Percentiles rank a stretch among this genome's conserved stretches.
These are phyloP conservation scores for Pichia eremophila DNA, from an alignment of 805 yeast species.

Conservation along the genomic window DNA sequence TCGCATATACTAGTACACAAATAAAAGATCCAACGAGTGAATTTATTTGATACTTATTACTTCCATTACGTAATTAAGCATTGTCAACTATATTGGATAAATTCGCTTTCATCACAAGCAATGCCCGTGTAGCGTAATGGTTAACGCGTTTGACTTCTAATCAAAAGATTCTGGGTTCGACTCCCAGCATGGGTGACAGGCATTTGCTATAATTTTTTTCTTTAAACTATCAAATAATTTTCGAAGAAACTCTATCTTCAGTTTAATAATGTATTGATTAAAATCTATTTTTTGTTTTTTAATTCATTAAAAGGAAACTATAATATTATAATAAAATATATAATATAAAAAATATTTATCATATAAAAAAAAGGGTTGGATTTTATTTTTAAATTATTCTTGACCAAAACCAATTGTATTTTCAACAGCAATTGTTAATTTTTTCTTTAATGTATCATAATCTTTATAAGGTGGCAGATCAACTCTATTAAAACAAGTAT, in stretches of 20 bases:
- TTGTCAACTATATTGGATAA: background rate
- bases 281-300: background rate
- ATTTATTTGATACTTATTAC: too few species aligned
- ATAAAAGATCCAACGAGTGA: too few species aligned
- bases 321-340: background rate
- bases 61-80: too few species aligned
- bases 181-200: slow-evolving; percentile 37
- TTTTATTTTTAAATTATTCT: slow-evolving; percentile 44
- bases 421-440: slow-evolving; percentile 91
- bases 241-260: too few species aligned
- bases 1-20: too few species aligned
- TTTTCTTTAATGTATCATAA: slow-evolving; percentile 76
- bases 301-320: too few species aligned
- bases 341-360: background rate
- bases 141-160: slow-evolving; percentile 61
- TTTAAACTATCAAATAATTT: too few species aligned
- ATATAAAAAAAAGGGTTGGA: background rate
- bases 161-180: slow-evolving; percentile 60
- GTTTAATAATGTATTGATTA: background rate
- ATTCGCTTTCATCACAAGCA: slow-evolving; percentile 7
- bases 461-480: slow-evolving; percentile 92
- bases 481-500: slow-evolving; percentile 97
- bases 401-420: slow-evolving; percentile 99
- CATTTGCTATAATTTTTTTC: slow-evolving; percentile 8
- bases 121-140: slow-evolving; percentile 56